Percentiles rank a stretch among this genome's conserved stretches.
Evolutionary conservation across 2,329 filamentous ascomycete genomes (phyloP).

Genomic region (Clarireedia monteithiana): DNA sequence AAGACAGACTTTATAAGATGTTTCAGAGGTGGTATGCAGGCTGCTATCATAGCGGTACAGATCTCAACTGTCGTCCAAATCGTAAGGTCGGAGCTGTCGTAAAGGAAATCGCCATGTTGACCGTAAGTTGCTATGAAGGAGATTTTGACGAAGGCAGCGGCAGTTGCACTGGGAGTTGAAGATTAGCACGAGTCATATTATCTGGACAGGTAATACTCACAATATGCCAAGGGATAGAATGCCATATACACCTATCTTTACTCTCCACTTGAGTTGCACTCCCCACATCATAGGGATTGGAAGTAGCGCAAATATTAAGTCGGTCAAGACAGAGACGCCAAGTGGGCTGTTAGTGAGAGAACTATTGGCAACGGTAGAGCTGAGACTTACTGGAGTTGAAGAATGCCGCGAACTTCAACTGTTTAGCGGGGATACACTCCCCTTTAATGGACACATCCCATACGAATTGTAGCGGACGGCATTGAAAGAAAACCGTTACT

Average conservation of each 20-base stretch:
- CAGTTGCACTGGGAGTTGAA: constrained; percentile 4
- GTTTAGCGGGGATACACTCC: background rate
- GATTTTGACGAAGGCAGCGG: constrained; percentile 32
- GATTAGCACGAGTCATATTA: background rate
- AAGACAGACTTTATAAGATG: too few relatives aligned
- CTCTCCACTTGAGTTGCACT: constrained; percentile 34
- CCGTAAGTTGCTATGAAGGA: constrained; percentile 34
- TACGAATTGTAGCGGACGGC: too few relatives aligned
- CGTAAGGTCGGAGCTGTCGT: too few relatives aligned
- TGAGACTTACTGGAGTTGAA: constrained; percentile 3
- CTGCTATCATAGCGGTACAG: too few relatives aligned
- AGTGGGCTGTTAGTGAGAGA: background rate
- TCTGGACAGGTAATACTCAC: background rate
- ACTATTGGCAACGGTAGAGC: background rate
- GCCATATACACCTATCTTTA: constrained; percentile 31
- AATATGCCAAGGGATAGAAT: constrained; percentile 1
- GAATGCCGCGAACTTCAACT: background rate
- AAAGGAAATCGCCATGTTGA: constrained; percentile 35
- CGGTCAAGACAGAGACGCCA: constrained; percentile 16
- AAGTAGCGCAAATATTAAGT: constrained; percentile 30
- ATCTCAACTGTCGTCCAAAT: too few relatives aligned
- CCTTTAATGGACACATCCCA: background rate
- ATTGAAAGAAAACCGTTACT: too few relatives aligned
- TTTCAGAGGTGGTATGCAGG: too few relatives aligned
- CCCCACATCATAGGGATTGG: constrained; percentile 36